Conservation (phyloP, 225 moss, liverwort and hornwort genomes). For the Sphagnum tenellum region DNA sequence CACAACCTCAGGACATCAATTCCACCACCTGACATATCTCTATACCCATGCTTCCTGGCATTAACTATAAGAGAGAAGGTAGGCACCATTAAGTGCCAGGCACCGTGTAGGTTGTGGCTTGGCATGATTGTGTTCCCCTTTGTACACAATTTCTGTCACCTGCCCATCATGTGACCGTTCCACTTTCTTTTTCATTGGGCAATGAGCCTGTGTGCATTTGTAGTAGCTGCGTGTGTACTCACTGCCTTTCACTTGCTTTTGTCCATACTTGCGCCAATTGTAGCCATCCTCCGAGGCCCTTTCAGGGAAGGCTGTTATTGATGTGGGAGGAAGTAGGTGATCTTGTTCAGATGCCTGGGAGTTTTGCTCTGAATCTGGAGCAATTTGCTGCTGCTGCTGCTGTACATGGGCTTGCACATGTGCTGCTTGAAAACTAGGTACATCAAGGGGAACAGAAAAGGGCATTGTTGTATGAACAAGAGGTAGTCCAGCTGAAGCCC, state of each 20-base stretch:
- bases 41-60: background rate
- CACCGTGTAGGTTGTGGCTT: conserved; percentile 92
- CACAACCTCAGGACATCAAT: background rate
- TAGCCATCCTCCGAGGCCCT: conserved; percentile 97
- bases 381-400: conserved; percentile 23
- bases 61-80: conserved; percentile 56
- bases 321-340: conserved; percentile 12
- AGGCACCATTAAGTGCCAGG: conserved; percentile 68
- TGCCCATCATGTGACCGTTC: conserved; percentile 98
- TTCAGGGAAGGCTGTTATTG: conserved; percentile 52
- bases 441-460: conserved; percentile 27
- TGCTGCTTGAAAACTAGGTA: conserved; percentile 22
- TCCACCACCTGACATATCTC: background rate
- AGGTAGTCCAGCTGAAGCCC: conserved; percentile 26
- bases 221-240: conserved; percentile 96
- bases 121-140: conserved; percentile 96
- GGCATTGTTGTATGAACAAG: conserved; percentile 18
- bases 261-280: conserved; percentile 99
- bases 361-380: conserved; percentile 30
- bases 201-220: conserved; percentile 83
- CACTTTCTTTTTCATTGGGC: conserved; percentile 98
- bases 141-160: conserved; percentile 96
- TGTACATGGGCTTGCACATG: conserved; percentile 17
- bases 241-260: conserved; percentile 99
- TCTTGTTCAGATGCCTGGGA: conserved; percentile 58